A percentile compares a stretch with the other conserved stretches of the same genome.
Conservation (phyloP, 176 grass and related monocot species). For the Rhipidocladum racemiflorum region DNA sequence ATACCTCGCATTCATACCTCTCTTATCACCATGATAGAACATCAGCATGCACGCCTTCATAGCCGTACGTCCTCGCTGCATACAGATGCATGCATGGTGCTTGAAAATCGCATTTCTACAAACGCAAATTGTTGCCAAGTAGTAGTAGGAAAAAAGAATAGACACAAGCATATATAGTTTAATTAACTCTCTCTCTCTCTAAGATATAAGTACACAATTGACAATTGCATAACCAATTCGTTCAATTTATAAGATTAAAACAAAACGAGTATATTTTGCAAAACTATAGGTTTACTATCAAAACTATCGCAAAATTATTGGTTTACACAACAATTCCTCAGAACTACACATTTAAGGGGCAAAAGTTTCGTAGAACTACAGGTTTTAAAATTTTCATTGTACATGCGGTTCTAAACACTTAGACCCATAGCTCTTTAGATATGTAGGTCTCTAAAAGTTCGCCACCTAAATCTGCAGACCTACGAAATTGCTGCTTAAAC, state of each 20-base stretch:
- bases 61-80: not conserved
- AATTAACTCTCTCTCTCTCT: not conserved
- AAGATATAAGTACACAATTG: not conserved
- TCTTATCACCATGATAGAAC: slow-evolving; percentile 6
- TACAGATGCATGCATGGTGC: not conserved
- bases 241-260: not conserved
- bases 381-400: too few relatives aligned
- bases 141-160: not conserved
- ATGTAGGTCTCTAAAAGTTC: too few relatives aligned
- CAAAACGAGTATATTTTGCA: not conserved
- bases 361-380: too few relatives aligned
- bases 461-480: too few relatives aligned
- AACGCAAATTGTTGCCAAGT: not conserved
- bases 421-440: too few relatives aligned
- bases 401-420: too few relatives aligned
- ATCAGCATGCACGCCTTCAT: not conserved
- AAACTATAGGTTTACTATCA: too few relatives aligned
- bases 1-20: slow-evolving; percentile 33
- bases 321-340: too few relatives aligned
- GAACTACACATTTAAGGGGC: too few relatives aligned
- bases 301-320: too few relatives aligned
- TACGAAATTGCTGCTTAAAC: too few relatives aligned
- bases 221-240: too few relatives aligned
- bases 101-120: not conserved
- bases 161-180: not conserved